Evolutionary conservation across 2,329 filamentous ascomycete species (phyloP).

Genomic region (Purpureocillium takamizusanense): DNA sequence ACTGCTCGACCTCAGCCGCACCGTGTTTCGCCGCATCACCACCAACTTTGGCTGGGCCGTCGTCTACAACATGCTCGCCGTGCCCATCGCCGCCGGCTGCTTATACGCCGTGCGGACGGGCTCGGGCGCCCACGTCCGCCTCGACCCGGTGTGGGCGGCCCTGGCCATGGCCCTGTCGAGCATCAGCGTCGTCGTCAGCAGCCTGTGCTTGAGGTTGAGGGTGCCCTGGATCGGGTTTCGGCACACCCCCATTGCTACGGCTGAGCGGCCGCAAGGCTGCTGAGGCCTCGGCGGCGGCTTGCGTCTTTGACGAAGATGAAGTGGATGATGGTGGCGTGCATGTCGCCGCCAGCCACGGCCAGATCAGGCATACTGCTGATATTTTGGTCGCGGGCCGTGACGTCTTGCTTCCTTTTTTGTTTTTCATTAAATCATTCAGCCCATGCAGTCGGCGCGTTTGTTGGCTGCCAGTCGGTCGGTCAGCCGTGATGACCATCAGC

Average conservation of each 20-base stretch:
- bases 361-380: too few species aligned
- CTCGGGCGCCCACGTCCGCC: constrained; percentile 44
- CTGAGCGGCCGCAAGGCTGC: background rate
- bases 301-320: too few species aligned
- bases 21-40: constrained; percentile 69
- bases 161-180: constrained; percentile 90
- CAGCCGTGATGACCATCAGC: too few species aligned
- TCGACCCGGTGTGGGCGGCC: constrained; percentile 79
- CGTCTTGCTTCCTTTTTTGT: too few species aligned
- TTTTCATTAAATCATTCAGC: too few species aligned
- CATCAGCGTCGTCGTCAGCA: constrained; percentile 80
- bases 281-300: background rate
- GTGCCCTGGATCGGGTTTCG: constrained; percentile 36
- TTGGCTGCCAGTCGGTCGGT: too few species aligned
- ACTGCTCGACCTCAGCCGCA: constrained; percentile 60
- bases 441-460: too few species aligned
- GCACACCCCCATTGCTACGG: constrained; percentile 8
- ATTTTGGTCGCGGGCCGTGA: too few species aligned
- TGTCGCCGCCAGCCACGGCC: too few species aligned
- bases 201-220: constrained; percentile 55
- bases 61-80: constrained; percentile 68
- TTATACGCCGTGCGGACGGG: constrained; percentile 50
- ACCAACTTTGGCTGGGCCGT: constrained; percentile 83
- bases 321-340: too few species aligned
- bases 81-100: constrained; percentile 74